Evolutionary conservation across 352 stramenopile genomes (phyloP).

Genomic region (Phytophthora pistaciae): DNA sequence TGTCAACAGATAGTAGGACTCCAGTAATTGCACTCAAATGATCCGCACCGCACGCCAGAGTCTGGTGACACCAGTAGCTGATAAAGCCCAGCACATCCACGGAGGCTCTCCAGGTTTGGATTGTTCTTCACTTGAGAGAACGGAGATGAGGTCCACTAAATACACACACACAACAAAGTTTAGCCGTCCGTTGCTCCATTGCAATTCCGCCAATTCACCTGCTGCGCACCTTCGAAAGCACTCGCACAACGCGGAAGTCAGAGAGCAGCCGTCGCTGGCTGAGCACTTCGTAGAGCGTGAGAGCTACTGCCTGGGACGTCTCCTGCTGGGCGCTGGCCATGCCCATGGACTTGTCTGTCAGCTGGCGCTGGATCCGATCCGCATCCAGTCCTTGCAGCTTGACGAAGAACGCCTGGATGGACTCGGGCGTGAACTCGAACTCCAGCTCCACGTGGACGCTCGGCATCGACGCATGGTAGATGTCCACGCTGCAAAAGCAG

Average conservation of each 20-base stretch:
- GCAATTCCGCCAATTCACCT: background rate
- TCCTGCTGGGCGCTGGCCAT: slow-evolving; percentile 27
- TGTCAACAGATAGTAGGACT: background rate
- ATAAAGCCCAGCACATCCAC: slow-evolving; percentile 72
- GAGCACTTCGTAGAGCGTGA: slow-evolving; percentile 83
- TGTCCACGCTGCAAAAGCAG: slow-evolving; percentile 64
- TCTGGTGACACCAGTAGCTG: slow-evolving; percentile 84
- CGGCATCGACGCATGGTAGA: slow-evolving; percentile 83
- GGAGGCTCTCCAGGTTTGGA: slow-evolving; percentile 57
- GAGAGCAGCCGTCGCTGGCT: slow-evolving; percentile 79
- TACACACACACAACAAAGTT: slow-evolving; percentile 14
- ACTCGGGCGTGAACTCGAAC: slow-evolving; percentile 77
- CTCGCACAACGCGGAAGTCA: slow-evolving; percentile 82
- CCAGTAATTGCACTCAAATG: background rate
- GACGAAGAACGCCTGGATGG: slow-evolving; percentile 81
- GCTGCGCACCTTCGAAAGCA: slow-evolving; percentile 66
- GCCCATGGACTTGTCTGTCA: slow-evolving; percentile 42
- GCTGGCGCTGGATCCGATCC: slow-evolving; percentile 67
- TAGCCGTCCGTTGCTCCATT: background rate
- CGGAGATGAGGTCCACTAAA: slow-evolving; percentile 54
- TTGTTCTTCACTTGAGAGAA: slow-evolving; percentile 46
- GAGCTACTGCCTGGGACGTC: slow-evolving; percentile 44
- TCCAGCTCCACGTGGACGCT: slow-evolving; percentile 80
- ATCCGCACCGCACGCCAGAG: slow-evolving; percentile 68
- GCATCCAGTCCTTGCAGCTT: slow-evolving; percentile 79